phyloP scores from a whole-genome alignment of 2,329 filamentous ascomycete genomes.

The Aureobasidium uvarum region DNA sequence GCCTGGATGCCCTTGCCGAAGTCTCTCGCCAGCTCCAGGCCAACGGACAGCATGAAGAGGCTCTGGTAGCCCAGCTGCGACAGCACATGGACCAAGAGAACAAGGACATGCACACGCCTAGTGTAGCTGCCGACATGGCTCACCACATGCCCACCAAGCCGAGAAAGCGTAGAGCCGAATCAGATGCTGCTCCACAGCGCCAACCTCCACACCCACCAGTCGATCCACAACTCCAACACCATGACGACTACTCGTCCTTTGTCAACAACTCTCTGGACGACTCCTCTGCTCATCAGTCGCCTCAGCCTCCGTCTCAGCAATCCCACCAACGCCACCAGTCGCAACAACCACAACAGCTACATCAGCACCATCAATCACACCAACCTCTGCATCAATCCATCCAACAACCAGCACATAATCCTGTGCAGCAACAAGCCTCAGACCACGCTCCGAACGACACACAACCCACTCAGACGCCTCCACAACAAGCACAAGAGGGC shows the following conservation, averaged over 20 bases:
- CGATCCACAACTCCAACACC: conserved; percentile 27
- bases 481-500: neutral
- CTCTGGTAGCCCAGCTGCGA: conserved; percentile 26
- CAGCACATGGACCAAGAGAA: conserved; percentile 29
- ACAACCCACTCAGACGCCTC: neutral
- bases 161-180: conserved; percentile 22
- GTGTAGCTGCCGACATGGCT: neutral
- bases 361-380: conserved; percentile 22
- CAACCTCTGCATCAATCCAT: conserved; percentile 37
- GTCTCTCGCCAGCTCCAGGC: conserved; percentile 66
- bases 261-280: conserved; percentile 18
- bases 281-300: neutral
- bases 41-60: conserved; percentile 28
- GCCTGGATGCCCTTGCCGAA: conserved; percentile 82
- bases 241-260: conserved; percentile 22
- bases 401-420: neutral
- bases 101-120: conserved; percentile 21
- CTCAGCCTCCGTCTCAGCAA: neutral
- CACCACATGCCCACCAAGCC: conserved; percentile 3
- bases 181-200: conserved; percentile 6
- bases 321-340: neutral
- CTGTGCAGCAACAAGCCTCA: neutral
- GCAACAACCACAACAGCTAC: neutral
- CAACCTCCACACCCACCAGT: conserved; percentile 1
- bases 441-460: neutral